A percentile compares a stretch with the other conserved stretches of the same genome.
Evolutionary conservation across 1,284 basidiomycete genomes (phyloP).

Genomic region (Pseudozyma sp.): DNA sequence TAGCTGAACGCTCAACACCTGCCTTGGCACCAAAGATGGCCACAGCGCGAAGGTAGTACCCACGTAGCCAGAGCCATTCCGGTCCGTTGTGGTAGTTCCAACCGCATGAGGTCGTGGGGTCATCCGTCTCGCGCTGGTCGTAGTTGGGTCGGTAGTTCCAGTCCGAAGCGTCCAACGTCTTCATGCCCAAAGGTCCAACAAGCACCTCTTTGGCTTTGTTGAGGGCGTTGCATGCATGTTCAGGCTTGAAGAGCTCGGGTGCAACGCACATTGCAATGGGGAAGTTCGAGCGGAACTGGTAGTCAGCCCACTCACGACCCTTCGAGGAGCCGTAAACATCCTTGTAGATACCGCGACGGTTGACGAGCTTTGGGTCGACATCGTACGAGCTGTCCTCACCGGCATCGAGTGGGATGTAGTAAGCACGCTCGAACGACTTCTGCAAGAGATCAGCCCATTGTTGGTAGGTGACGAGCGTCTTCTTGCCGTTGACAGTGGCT

Average conservation of each 20-base stretch:
- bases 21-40: conserved; percentile 69
- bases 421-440: conserved; percentile 86
- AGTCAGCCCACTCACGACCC: conserved; percentile 86
- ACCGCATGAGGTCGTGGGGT: conserved; percentile 51
- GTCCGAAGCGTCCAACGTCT: conserved; percentile 61
- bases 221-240: conserved; percentile 78
- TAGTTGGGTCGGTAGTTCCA: conserved; percentile 63
- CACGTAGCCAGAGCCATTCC: conserved; percentile 93
- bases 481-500: conserved; percentile 78
- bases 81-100: conserved; percentile 75
- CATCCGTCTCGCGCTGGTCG: conserved; percentile 58
- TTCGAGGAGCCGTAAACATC: conserved; percentile 79
- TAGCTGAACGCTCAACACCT: conserved; percentile 36
- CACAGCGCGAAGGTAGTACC: conserved; percentile 93
- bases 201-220: conserved; percentile 57
- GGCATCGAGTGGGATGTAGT: conserved; percentile 87
- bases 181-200: conserved; percentile 60
- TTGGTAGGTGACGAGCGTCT: conserved; percentile 83
- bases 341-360: conserved; percentile 96
- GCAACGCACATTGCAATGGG: conserved; percentile 94
- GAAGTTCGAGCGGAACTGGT: conserved; percentile 86
- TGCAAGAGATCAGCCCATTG: conserved; percentile 90
- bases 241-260: conserved; percentile 88
- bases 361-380: conserved; percentile 79
- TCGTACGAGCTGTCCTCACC: conserved; percentile 79